Conservation (phyloP, 352 stramenopile genomes). For the Aphanomyces cochlioides region DNA sequence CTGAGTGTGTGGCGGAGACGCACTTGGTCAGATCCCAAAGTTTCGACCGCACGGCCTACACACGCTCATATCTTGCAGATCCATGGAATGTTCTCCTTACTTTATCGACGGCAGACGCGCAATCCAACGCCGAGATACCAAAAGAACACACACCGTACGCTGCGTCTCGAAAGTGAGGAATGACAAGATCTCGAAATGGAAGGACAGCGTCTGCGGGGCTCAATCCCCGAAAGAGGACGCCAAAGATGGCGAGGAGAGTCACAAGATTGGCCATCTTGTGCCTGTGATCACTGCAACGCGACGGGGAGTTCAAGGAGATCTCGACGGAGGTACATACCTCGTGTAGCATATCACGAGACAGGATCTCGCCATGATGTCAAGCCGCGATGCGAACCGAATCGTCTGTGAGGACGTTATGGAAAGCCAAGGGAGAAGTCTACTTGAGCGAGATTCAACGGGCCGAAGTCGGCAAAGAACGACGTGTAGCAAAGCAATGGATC, state of each 20-base stretch:
- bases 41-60: conserved; percentile 30
- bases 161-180: conserved; percentile 54
- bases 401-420: too few species aligned
- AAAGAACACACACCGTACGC: conserved; percentile 79
- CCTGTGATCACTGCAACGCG: conserved; percentile 66
- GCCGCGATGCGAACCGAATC: too few species aligned
- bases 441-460: conserved; percentile 91
- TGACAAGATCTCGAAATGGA: conserved; percentile 41
- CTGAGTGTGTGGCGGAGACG: conserved; percentile 31
- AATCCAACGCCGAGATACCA: conserved; percentile 91
- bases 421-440: neutral
- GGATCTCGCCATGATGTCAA: neutral
- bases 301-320: neutral
- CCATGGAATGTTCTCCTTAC: conserved; percentile 34
- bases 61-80: neutral
- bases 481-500: conserved; percentile 90
- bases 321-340: neutral
- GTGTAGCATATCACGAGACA: conserved; percentile 66
- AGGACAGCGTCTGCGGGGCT: conserved; percentile 67
- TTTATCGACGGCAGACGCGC: conserved; percentile 84
- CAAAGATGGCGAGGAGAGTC: conserved; percentile 88
- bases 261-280: conserved; percentile 89
- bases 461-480: conserved; percentile 98
- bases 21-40: conserved; percentile 84
- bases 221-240: conserved; percentile 46